Evolutionary conservation across 2,329 filamentous ascomycete genomes (phyloP), one percentile per base, ranked within the genome.

Genomic region (Calonectria pauciramosa): DNA sequence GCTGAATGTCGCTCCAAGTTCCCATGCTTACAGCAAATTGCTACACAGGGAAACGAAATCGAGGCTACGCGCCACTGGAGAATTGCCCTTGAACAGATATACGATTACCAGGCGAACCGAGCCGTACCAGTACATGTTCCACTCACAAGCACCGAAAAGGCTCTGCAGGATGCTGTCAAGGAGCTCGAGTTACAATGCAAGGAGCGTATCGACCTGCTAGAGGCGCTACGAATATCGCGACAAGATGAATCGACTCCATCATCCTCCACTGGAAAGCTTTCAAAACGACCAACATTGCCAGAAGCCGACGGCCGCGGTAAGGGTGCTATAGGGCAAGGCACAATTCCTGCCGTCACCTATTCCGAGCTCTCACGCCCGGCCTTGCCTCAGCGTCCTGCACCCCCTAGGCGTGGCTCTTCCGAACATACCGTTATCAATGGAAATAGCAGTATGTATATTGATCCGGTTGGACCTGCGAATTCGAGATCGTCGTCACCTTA

Each of bases 31-130:
- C 51, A 38, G n/a, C 9, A 18, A 13, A n/a, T 28, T 63, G 64
- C 23, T 20, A 44, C 70, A 98, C 71, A 98, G 95, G 95, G 95
- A 79, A 96, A 98, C 84, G 96, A 99, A 87, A 88, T 90, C 72
- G 96, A 99, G 89, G 96, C 97, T 18, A 91, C 98, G 84, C 91
- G 95, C 82, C 96, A 95, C 82, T 99, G 97, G 97, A 94, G 92
- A 83, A 92, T 92, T 73, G 96, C 96, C 5, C 93, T 99, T 70
- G 94, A 96, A 78, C 94, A 96, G 77, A 98, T 99, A 81, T 94
- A 94, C 83, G 94, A 96, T 81, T 94, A 97, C 86, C 94, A 96
- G 84, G 92, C 94, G 73, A 94, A 94, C 83, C 93, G 93, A 82
- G 89, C 94, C 52, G 91, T 94, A 59, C 89, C 92, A 60, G 92